Conservation (phyloP, 345 rosid species). For the Pelargonium nanum region DNA sequence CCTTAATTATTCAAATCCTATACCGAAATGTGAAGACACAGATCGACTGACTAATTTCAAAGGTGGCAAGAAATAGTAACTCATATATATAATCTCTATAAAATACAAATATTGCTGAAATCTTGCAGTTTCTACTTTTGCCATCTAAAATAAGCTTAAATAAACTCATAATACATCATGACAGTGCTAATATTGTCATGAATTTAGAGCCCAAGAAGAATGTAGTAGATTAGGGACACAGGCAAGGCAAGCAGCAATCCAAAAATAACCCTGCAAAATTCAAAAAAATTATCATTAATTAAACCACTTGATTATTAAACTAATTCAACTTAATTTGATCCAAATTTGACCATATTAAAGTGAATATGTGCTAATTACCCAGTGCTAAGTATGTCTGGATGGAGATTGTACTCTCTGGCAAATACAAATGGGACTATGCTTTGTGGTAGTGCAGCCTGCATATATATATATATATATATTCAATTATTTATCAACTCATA, state of each 20-base stretch:
- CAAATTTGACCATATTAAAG: constrained; percentile 12
- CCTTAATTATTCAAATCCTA: no score
- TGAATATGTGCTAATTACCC: no score
- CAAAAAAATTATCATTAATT: neutral
- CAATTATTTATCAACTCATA: neutral
- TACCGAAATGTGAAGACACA: no score
- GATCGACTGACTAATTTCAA: no score
- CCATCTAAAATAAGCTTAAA: no score
- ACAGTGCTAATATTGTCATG: no score
- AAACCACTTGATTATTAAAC: neutral
- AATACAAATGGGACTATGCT: constrained; percentile 89
- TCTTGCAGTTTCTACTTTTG: no score
- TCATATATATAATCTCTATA: no score
- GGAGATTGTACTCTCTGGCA: constrained; percentile 83
- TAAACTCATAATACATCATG: no score
- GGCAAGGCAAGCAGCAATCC: constrained; percentile 97
- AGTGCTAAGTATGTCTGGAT: constrained; percentile 78
- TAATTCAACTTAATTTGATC: neutral
- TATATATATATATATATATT: no score
- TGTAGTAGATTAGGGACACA: constrained; percentile 82
- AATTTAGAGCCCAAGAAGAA: constrained; percentile 65
- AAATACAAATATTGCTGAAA: no score
- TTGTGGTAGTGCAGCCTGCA: constrained; percentile 76
- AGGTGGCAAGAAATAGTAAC: no score
- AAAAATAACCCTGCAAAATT: constrained; percentile 74